These are phyloP conservation scores for Syzygium malaccense DNA, from an alignment of 441 rosid genomes.

Conservation along the genomic window DNA sequence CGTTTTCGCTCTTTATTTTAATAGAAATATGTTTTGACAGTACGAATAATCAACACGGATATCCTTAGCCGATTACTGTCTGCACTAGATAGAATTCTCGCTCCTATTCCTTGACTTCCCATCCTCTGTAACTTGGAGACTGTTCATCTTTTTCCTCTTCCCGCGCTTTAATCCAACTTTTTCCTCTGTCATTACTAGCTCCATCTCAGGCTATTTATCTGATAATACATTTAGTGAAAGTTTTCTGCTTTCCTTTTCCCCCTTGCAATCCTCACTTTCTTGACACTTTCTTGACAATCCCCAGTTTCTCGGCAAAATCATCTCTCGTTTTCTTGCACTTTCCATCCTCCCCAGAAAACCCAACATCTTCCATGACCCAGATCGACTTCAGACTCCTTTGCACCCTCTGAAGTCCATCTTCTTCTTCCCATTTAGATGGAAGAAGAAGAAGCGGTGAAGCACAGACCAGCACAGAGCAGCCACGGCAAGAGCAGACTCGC, in stretches of 20 bases:
- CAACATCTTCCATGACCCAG: neutral
- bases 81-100: neutral
- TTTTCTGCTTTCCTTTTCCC: neutral
- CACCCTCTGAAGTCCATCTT: neutral
- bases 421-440: conserved; percentile 36
- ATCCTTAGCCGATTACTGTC: neutral
- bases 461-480: conserved; percentile 23
- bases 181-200: neutral
- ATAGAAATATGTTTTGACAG: neutral
- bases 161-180: neutral
- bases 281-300: neutral
- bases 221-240: neutral
- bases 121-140: neutral
- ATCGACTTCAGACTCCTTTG: neutral
- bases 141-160: neutral
- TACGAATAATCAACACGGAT: neutral
- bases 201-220: neutral
- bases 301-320: neutral
- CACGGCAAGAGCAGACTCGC: conserved; percentile 54
- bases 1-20: neutral
- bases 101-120: neutral
- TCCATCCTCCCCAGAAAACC: neutral
- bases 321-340: neutral
- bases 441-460: conserved; percentile 1
- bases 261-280: neutral